phyloP scores from a whole-genome alignment of 2,329 filamentous ascomycete genomes.

The Pseudocercospora macadamiae region DNA sequence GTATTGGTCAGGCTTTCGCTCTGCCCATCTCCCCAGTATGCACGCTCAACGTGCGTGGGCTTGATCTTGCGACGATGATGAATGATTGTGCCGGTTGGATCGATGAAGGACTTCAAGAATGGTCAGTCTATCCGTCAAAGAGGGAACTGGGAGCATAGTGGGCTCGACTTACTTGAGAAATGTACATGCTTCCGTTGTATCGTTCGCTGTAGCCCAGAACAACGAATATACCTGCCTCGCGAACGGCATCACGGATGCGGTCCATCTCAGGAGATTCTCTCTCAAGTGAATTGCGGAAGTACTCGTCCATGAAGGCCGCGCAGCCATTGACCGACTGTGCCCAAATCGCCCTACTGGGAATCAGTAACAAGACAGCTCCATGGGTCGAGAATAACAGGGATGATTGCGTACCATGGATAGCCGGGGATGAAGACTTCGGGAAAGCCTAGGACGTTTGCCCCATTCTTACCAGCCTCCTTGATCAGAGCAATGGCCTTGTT shows the following conservation, averaged over 20 bases:
- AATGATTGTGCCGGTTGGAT: slow-evolving; percentile 49
- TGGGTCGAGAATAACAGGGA: not conserved
- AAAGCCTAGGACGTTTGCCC: slow-evolving; percentile 58
- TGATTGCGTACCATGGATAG: not conserved
- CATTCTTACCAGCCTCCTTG: slow-evolving; percentile 53
- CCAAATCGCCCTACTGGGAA: slow-evolving; percentile 53
- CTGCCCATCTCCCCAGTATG: slow-evolving; percentile 58
- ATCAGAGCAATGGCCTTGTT: slow-evolving; percentile 55
- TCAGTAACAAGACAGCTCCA: slow-evolving; percentile 53
- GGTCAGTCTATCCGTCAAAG: not conserved
- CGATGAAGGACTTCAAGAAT: slow-evolving; percentile 45
- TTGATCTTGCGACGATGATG: slow-evolving; percentile 60
- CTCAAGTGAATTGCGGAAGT: slow-evolving; percentile 53
- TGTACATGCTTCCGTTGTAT: slow-evolving; percentile 55
- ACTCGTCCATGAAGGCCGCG: slow-evolving; percentile 46
- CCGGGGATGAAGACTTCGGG: slow-evolving; percentile 49
- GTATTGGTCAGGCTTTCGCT: slow-evolving; percentile 56
- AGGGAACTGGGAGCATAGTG: not conserved
- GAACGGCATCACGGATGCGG: slow-evolving; percentile 55
- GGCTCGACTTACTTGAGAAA: slow-evolving; percentile 46
- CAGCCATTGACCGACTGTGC: slow-evolving; percentile 38
- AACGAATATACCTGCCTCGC: slow-evolving; percentile 55
- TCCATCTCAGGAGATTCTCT: slow-evolving; percentile 57
- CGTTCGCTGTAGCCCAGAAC: slow-evolving; percentile 58
- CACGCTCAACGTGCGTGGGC: slow-evolving; percentile 59